These are phyloP conservation scores for Sporothrix pseudoabietina DNA, from an alignment of 2,329 filamentous ascomycete genomes.

Conservation along the genomic window DNA sequence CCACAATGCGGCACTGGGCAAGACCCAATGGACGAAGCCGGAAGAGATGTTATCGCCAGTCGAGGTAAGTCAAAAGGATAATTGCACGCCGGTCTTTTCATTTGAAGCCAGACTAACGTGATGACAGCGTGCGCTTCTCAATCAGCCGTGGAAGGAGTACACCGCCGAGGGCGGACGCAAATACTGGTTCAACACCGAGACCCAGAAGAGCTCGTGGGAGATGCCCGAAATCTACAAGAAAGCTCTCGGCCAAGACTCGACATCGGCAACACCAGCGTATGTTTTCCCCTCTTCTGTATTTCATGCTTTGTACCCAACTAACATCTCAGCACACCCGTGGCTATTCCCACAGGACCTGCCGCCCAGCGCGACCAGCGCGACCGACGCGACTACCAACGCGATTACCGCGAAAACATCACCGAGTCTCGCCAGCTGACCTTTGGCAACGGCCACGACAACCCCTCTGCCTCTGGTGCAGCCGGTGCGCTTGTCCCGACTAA, in stretches of 20 bases:
- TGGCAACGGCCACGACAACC: constrained; percentile 52
- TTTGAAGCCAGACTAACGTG: constrained; percentile 31
- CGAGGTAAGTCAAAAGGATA: constrained; percentile 60
- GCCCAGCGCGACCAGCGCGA: constrained; percentile 37
- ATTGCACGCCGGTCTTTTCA: constrained; percentile 31
- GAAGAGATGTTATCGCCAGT: constrained; percentile 80
- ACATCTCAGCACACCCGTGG: constrained; percentile 38
- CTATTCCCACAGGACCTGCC: constrained; percentile 43
- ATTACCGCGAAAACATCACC: constrained; percentile 27
- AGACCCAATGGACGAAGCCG: constrained; percentile 93
- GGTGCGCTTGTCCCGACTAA: constrained; percentile 60
- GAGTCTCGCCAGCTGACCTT: constrained; percentile 62
- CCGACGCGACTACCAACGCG: constrained; percentile 27
- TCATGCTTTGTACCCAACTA: neutral
- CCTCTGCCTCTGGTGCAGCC: constrained; percentile 56
- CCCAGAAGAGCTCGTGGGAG: constrained; percentile 90
- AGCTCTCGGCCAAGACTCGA: constrained; percentile 64
- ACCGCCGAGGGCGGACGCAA: constrained; percentile 82
- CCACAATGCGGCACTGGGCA: constrained; percentile 82
- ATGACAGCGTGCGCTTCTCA: constrained; percentile 71
- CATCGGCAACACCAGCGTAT: constrained; percentile 50
- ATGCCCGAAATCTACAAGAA: constrained; percentile 83
- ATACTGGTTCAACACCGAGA: constrained; percentile 95
- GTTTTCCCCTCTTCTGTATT: constrained; percentile 31
- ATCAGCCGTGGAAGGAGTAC: constrained; percentile 92